Evolutionary conservation across 2,329 filamentous ascomycete species (phyloP), one percentile per base, ranked within the genome.

Genomic region (Trichoderma endophyticum): DNA sequence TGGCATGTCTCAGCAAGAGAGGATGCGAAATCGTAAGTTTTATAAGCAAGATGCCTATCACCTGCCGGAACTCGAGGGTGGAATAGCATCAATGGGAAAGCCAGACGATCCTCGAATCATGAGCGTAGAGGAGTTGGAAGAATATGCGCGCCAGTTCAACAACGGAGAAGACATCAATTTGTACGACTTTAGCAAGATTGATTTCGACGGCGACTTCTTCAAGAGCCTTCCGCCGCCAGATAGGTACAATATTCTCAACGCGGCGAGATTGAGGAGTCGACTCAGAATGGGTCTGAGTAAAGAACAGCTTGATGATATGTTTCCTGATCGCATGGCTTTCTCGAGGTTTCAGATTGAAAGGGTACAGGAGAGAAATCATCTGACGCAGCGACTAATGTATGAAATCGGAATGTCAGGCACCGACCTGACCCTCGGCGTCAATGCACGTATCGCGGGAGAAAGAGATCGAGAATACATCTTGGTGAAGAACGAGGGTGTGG

Each of bases 151-250:
- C 66, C 95, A 98, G 75, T 98, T 98, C 77, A 90, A 98, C 77
- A 90, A 90, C 73, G 96, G 96, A 70, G 94, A 98, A 81, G 95
- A 98, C 79, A 92, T 98, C 76, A 91, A 91, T 75, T 82, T 95
- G 6, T 98, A 98, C 81, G 95, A 98, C 82, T 99, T 99, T 79
- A 97, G 93, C 79, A 98, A 98, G 82, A 99, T 99, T 77, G 96
- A 99, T 79, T 99, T 98, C 77, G 93, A 98, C 75, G 93, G 95
- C 75, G 90, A 95, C 14, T 99, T 99, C 82, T 99, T 99, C 83
- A 89, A 92, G 80, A 97, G 94, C 79, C 82, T 99, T 71, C 96
- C 97, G 0, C 87, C 94, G 1, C 91, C 92, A 2, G 96, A 99
- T 83, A 90, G 95, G 63, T 99, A 99, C 84, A 98, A 98, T 77